Evolutionary conservation across 2,329 filamentous ascomycete genomes (phyloP), one percentile per base, ranked within the genome.

Genomic region (Dothiorella sarmentorum): DNA sequence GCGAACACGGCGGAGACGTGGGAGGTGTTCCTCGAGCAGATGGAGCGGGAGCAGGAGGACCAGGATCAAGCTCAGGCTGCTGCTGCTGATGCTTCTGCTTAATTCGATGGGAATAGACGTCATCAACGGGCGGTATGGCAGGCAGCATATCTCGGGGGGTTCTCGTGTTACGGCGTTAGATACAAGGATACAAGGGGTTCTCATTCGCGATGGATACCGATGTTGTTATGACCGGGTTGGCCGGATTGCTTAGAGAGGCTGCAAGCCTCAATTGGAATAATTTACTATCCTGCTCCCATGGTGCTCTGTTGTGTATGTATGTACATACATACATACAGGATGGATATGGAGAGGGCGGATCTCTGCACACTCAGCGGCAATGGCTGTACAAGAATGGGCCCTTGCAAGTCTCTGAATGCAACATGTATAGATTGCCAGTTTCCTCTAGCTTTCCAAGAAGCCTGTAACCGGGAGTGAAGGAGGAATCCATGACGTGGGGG

Each of bases 1-100:
- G 85, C 85, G 59, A 84, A 83, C 20, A 88, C 91, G 4, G 85
- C 89, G 51, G 85, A 87, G 56, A 88, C 89, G 7, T 99, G 94
- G 94, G 91, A 96, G 76, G 79, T 80, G 61, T 97, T 97, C 69
- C 79, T 97, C n/a, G 80, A 83, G 65, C 90, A 96, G 68, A 93
- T 95, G 87, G 89, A 96, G 69, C 84, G 80, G 64, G 83, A 90
- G 15, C 42, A 58, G 31, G 33, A 27, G 42, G 55, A 58, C 22
- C 35, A 38, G n/a, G 49, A 13, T 40, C 22, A 53, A 40, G 42
- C 55, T 5, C 31, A 47, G 31, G 43, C 22, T 13, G 9, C 24
- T n/a, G 40, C 55, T n/a, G 40, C 55, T 47, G 38, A 20, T 15
- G 18, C n/a, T n/a, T n/a, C n/a, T n/a, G n/a, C n/a, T n/a, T n/a